Evolutionary conservation across 73 alveolate genomes (phyloP).

Genomic region (Chromera velia): DNA sequence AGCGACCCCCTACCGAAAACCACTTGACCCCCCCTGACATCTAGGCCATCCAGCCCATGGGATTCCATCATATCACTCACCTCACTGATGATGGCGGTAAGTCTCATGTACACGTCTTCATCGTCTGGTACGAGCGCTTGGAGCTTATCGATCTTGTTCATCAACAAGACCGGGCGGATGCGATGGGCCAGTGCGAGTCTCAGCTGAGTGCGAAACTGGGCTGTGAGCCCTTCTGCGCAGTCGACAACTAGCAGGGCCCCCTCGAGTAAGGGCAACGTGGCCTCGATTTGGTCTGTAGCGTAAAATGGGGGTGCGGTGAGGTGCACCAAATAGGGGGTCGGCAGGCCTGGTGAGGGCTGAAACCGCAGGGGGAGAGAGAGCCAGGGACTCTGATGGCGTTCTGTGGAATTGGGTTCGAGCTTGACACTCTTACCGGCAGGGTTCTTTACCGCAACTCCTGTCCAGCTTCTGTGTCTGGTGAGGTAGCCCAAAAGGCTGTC

Average conservation of each 20-base stretch:
- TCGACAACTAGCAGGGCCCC: conserved; percentile 27
- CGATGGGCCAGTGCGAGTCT: conserved; percentile 5
- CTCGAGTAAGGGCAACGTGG: conserved; percentile 18
- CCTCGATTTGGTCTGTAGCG: conserved; percentile 17
- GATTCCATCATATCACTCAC: background rate
- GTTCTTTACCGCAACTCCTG: background rate
- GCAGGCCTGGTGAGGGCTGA: background rate
- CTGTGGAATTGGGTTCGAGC: conserved; percentile 6
- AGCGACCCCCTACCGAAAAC: conserved; percentile 29
- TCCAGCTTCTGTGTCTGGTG: conserved; percentile 17
- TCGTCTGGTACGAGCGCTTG: conserved; percentile 23
- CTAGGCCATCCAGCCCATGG: conserved; percentile 2
- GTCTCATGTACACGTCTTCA: conserved; percentile 15
- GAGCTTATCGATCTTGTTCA: conserved; percentile 15
- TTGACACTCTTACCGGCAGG: background rate
- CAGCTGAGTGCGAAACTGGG: background rate
- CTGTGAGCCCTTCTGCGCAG: conserved; percentile 29
- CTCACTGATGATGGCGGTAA: conserved; percentile 1
- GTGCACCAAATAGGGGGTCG: background rate
- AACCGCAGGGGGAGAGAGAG: conserved; percentile 23
- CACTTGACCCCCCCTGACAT: conserved; percentile 7
- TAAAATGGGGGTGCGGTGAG: conserved; percentile 29
- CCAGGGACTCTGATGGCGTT: conserved; percentile 37
- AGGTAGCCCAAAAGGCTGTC: conserved; percentile 39
- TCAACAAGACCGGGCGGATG: conserved; percentile 23